These are phyloP conservation scores for Pseudonitzschia pungens DNA, from an alignment of 108 stramenopile species.

Conservation along the genomic window DNA sequence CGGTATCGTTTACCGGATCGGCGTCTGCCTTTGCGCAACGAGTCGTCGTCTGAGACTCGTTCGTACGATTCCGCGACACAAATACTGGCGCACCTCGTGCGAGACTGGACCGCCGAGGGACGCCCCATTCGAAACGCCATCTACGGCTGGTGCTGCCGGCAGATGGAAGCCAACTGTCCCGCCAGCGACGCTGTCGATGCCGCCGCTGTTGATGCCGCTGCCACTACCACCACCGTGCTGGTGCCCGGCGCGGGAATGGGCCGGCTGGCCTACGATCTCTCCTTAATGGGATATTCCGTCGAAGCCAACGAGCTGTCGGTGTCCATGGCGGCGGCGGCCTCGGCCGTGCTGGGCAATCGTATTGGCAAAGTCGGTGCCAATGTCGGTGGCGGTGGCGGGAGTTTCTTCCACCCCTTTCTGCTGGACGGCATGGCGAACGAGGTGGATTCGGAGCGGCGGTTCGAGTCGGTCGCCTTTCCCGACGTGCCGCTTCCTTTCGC, in stretches of 20 bases:
- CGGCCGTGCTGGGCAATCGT: slow-evolving; percentile 42
- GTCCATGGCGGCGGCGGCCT: slow-evolving; percentile 71
- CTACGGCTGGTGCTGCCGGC: slow-evolving; percentile 67
- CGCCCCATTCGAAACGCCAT: slow-evolving; percentile 38
- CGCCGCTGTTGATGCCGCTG: background rate
- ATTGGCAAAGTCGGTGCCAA: slow-evolving; percentile 46
- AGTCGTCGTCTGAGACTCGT: slow-evolving; percentile 4
- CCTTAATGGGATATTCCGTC: slow-evolving; percentile 45
- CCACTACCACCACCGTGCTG: slow-evolving; percentile 33
- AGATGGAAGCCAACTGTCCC: slow-evolving; percentile 30
- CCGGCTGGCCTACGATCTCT: slow-evolving; percentile 75
- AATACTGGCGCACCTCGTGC: slow-evolving; percentile 68
- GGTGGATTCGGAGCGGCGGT: slow-evolving; percentile 66
- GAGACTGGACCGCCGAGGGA: slow-evolving; percentile 72
- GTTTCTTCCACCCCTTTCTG: slow-evolving; percentile 64
- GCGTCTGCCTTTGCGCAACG: background rate
- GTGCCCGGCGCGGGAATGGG: slow-evolving; percentile 83
- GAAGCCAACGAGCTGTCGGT: slow-evolving; percentile 80
- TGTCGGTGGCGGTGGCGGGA: slow-evolving; percentile 67
- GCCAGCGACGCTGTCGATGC: background rate
- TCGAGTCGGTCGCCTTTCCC: slow-evolving; percentile 53
- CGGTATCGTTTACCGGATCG: background rate
- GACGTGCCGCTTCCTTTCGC: slow-evolving; percentile 28
- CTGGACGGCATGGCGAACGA: slow-evolving; percentile 71
- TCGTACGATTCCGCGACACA: slow-evolving; percentile 65